phyloP scores from a whole-genome alignment of 2,329 filamentous ascomycete species.

The Cytospora leucostoma region DNA sequence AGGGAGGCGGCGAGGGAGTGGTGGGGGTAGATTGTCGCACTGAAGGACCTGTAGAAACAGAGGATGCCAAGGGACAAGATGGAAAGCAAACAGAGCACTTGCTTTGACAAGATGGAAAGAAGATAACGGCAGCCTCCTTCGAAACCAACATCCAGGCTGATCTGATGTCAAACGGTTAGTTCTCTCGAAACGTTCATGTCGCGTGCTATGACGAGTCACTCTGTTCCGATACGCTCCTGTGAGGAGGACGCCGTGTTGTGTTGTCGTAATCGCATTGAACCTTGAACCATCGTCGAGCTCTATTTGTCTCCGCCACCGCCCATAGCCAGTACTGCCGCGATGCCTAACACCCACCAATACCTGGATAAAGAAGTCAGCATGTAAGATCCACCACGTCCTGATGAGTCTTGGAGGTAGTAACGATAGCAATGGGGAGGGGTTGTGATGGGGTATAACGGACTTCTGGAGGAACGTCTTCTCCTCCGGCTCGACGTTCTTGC shows the following conservation, averaged over 20 bases:
- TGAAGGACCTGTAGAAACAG: background rate
- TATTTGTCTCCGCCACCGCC: conserved; percentile 57
- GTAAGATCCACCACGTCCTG: conserved; percentile 31
- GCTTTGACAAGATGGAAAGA: background rate
- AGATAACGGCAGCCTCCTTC: background rate
- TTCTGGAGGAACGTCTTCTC: conserved; percentile 70
- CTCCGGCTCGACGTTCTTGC: conserved; percentile 55
- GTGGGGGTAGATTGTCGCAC: background rate
- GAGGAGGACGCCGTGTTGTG: background rate
- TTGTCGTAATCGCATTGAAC: conserved; percentile 7
- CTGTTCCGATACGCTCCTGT: background rate
- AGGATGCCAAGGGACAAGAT: background rate
- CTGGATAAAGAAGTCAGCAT: conserved; percentile 38
- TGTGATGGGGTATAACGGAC: conserved; percentile 44
- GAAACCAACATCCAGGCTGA: background rate
- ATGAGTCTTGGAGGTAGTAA: background rate
- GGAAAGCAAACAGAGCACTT: background rate
- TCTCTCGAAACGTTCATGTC: background rate
- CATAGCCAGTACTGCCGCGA: conserved; percentile 55
- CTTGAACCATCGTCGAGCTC: conserved; percentile 31
- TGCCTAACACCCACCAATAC: conserved; percentile 67
- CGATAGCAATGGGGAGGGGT: background rate
- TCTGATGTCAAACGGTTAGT: background rate
- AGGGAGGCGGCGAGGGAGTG: background rate
- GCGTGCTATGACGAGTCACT: background rate